A percentile compares a stretch with the other conserved stretches of the same genome.
Evolutionary conservation across 495 filamentous ascomycete genomes (phyloP).

Genomic region (Pyrenula massariospora): DNA sequence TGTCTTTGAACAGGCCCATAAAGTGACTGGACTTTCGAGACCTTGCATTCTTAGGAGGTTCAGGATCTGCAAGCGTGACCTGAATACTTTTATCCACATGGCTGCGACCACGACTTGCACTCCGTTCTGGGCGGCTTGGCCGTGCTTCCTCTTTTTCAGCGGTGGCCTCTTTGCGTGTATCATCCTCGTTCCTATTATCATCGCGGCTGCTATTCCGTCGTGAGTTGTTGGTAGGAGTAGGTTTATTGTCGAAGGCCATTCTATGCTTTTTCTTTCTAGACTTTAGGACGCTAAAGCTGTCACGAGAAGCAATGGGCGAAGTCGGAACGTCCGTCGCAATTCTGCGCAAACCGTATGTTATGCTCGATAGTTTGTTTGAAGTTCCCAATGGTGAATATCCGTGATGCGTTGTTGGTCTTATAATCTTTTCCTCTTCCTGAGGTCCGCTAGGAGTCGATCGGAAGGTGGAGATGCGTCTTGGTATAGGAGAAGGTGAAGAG

Average conservation of each 20-base stretch:
- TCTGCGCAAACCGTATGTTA: neutral
- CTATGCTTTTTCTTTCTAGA: constrained; percentile 1
- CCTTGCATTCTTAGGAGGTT: constrained; percentile 60
- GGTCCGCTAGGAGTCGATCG: neutral
- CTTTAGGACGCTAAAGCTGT: neutral
- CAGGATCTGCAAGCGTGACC: constrained; percentile 63
- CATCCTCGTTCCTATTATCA: neutral
- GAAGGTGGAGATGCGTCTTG: constrained; percentile 19
- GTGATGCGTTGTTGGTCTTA: neutral
- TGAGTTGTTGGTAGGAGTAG: constrained; percentile 17
- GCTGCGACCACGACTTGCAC: constrained; percentile 30
- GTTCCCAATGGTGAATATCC: neutral
- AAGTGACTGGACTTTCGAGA: constrained; percentile 93
- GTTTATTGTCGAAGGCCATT: constrained; percentile 3
- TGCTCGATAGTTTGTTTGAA: neutral
- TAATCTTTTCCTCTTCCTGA: neutral
- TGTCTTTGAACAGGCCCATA: constrained; percentile 86
- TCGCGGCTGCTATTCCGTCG: constrained; percentile 10
- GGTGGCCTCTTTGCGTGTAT: constrained; percentile 5
- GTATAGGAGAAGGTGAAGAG: constrained; percentile 20
- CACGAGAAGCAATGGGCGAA: neutral
- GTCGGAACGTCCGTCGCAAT: neutral
- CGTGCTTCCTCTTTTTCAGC: constrained; percentile 7
- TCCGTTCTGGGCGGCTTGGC: constrained; percentile 17
- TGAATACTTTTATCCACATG: constrained; percentile 74